Conservation (phyloP, 169 alveolate species). For the Plasmodium reichenowi region DNA sequence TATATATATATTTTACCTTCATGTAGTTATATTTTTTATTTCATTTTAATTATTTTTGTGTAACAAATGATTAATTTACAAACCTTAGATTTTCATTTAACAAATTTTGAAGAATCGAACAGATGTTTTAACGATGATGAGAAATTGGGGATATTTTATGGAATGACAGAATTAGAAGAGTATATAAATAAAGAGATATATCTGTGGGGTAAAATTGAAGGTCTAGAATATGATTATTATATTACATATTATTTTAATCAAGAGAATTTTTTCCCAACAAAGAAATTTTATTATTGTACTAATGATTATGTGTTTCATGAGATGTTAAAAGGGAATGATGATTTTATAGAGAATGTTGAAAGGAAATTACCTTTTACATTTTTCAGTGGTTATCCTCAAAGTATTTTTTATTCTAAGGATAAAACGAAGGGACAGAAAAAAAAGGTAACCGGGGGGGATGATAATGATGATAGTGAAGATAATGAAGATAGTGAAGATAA, state of each 20-base stretch:
- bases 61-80: constrained; percentile 45
- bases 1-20: too few relatives aligned
- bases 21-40: too few relatives aligned
- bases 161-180: constrained; percentile 64
- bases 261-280: constrained; percentile 36
- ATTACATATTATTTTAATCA: constrained; percentile 47
- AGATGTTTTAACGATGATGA: constrained; percentile 68
- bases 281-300: constrained; percentile 60
- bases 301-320: constrained; percentile 50
- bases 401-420: constrained; percentile 13
- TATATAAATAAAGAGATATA: constrained; percentile 44
- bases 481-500: neutral
- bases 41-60: neutral
- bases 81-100: constrained; percentile 43
- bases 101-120: constrained; percentile 47
- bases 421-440: constrained; percentile 2
- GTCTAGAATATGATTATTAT: constrained; percentile 55
- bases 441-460: neutral
- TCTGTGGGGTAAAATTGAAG: constrained; percentile 71
- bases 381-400: constrained; percentile 30
- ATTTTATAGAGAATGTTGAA: constrained; percentile 29
- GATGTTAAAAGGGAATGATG: constrained; percentile 47
- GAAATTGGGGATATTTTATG: constrained; percentile 38
- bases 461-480: neutral
- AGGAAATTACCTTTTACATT: constrained; percentile 39